Evolutionary conservation across 139 green algal species (phyloP), one percentile per base, ranked within the genome.

Genomic region (Nannochloris sp.): DNA sequence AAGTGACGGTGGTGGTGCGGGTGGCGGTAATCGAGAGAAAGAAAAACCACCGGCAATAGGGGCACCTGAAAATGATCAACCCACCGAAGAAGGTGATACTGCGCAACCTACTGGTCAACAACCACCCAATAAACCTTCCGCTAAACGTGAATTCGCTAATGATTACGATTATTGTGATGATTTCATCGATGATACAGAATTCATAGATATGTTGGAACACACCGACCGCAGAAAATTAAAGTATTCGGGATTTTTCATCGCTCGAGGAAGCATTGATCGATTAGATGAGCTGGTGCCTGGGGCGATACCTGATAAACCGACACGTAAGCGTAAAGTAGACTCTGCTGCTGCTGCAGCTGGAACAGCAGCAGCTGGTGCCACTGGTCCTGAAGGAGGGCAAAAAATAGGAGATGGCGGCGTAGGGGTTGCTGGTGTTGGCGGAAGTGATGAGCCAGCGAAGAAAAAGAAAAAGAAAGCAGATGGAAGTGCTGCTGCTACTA

Each of bases 181-280:
- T 24, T 65, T 65, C 36, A 65, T 65, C 25, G 59, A 65, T 37
- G 59, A 65, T 34, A 57, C n/a, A 24, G 59, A 65, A n/a, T 65
- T 65, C 24, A 39, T 54, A 29, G 24, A 65, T 9, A 55, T 53
- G 15, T 15, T 54, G 9, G 59, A 54, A 27, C 36, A 32, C 23
- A n/a, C 59, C 14, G 59, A 65, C 36, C 48, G 39, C 13, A 54
- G 59, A 33, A 65, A 65, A 23, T 14, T 35, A 29, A 65, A 65
- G 38, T 35, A 65, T 55, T 27, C 3, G 27, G 59, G 59, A 0
- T 65, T 65, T 53, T 15, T 65, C 33, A 65, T 65, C 14, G 37
- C 30, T 37, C 33, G 34, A 10, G 59, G 59, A 23, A 57, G 14
- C 13, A 53, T 65, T 37, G 32, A 65, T 38, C 14, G 59, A 27